Evolutionary conservation across 352 stramenopile species (phyloP).

Genomic region (Pythium periplocum): DNA sequence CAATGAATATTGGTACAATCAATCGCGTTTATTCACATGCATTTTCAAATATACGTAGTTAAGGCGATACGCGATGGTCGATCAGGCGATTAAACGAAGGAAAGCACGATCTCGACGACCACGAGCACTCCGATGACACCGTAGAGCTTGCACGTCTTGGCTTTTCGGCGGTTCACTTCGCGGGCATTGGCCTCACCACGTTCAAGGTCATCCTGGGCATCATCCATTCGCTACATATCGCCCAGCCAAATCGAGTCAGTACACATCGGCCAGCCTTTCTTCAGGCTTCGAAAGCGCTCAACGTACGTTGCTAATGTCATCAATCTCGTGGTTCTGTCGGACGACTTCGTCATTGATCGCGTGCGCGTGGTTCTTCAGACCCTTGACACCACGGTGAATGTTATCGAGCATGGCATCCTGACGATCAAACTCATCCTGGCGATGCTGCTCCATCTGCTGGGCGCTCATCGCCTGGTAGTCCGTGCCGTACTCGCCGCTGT

Average conservation of each 20-base stretch:
- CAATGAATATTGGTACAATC: no score
- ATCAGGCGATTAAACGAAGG: no score
- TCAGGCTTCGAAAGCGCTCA: background rate
- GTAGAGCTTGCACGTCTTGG: slow-evolving; percentile 79
- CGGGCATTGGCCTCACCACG: slow-evolving; percentile 50
- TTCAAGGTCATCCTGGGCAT: slow-evolving; percentile 52
- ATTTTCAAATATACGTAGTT: no score
- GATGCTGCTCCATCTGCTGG: slow-evolving; percentile 59
- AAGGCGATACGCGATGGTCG: background rate
- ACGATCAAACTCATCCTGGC: slow-evolving; percentile 41
- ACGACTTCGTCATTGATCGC: slow-evolving; percentile 83
- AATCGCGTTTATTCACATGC: no score
- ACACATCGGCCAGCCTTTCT: background rate
- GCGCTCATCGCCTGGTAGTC: slow-evolving; percentile 64
- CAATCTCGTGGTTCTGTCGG: slow-evolving; percentile 79
- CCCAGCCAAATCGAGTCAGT: background rate
- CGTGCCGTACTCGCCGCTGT: slow-evolving; percentile 16
- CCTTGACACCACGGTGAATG: slow-evolving; percentile 70
- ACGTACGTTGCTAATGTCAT: slow-evolving; percentile 69
- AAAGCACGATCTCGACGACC: slow-evolving; percentile 21
- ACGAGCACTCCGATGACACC: slow-evolving; percentile 57
- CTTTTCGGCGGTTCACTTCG: slow-evolving; percentile 66
- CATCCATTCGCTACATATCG: slow-evolving; percentile 51
- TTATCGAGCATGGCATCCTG: slow-evolving; percentile 77
- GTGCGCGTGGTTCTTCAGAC: slow-evolving; percentile 77